Evolutionary conservation across 2,329 filamentous ascomycete genomes (phyloP).

Genomic region (Monosporascus cannonballus): DNA sequence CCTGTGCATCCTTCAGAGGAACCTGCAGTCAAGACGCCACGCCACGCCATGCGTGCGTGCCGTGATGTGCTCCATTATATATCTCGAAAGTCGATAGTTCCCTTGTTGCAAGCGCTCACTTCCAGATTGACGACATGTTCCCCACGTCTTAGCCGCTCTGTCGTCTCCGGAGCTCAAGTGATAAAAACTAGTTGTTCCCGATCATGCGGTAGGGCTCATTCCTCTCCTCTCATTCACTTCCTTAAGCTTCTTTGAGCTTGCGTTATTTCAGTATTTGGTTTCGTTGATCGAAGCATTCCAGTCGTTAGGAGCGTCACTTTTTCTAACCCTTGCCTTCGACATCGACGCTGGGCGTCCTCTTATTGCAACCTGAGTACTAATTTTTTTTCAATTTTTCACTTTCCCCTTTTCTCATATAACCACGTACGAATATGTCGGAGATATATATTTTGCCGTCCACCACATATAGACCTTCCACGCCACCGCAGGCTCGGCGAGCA

Average conservation of each 20-base stretch:
- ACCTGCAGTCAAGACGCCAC: constrained; percentile 19
- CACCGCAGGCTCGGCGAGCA: constrained; percentile 51
- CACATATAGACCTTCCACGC: constrained; percentile 40
- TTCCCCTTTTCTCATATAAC: constrained; percentile 17
- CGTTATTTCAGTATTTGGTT: constrained; percentile 28
- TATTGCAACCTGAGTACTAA: constrained; percentile 16
- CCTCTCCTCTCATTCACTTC: constrained; percentile 16
- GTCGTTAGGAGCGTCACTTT: constrained; percentile 30
- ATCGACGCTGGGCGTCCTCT: constrained; percentile 26
- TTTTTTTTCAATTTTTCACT: constrained; percentile 16
- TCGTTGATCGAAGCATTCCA: constrained; percentile 41
- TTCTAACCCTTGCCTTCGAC: constrained; percentile 23
- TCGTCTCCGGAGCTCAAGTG: constrained; percentile 11
- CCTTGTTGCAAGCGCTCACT: constrained; percentile 22
- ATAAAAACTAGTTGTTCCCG: constrained; percentile 27
- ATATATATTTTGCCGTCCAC: constrained; percentile 32
- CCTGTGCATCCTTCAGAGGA: constrained; percentile 16
- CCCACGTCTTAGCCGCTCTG: constrained; percentile 24
- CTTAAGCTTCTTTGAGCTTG: constrained; percentile 27
- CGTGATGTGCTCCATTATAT: constrained; percentile 15
- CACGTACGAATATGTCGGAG: constrained; percentile 40
- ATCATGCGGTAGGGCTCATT: constrained; percentile 15
- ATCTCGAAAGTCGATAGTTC: constrained; percentile 5
- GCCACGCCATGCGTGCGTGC: constrained; percentile 16
- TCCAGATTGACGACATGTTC: constrained; percentile 13